phyloP scores from a whole-genome alignment of 176 grass and related monocot species.

The Oropetium thomaeum region DNA sequence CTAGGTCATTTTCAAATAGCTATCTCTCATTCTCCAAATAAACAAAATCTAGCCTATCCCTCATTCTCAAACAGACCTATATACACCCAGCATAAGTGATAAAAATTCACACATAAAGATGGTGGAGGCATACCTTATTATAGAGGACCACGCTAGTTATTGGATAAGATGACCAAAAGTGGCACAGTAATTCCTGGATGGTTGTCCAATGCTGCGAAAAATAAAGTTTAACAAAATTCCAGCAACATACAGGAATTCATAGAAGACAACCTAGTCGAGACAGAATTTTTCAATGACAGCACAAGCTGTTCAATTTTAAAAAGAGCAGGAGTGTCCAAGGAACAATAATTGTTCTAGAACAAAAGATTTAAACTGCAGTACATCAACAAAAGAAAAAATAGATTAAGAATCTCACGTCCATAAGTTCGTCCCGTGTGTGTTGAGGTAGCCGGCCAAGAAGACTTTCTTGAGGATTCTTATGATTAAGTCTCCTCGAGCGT shows the following conservation, averaged over 20 bases:
- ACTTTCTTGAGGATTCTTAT: conserved; percentile 95
- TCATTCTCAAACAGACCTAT: background rate
- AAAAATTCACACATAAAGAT: background rate
- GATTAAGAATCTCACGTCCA: conserved; percentile 67
- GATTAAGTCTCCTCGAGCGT: conserved; percentile 79
- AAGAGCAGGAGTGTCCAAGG: background rate
- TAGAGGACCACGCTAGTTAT: conserved; percentile 68
- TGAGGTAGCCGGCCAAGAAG: conserved; percentile 73
- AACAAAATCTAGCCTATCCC: background rate
- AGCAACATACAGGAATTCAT: conserved; percentile 20
- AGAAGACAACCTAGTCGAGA: conserved; percentile 3
- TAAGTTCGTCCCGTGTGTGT: conserved; percentile 74
- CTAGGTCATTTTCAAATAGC: background rate
- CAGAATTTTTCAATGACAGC: background rate
- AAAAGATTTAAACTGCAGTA: background rate
- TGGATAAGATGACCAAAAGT: conserved; percentile 98
- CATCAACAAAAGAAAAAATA: conserved; percentile 11
- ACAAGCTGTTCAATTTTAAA: background rate
- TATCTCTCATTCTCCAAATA: too few species aligned
- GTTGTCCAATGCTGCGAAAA: conserved; percentile 82
- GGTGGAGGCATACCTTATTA: conserved; percentile 65
- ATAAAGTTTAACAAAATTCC: conserved; percentile 21
- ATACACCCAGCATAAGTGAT: too few species aligned
- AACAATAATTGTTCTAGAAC: background rate
- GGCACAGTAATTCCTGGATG: conserved; percentile 82